These are phyloP conservation scores for Orbilia ellipsospora DNA, from an alignment of 2,329 filamentous ascomycete genomes.

Conservation along the genomic window DNA sequence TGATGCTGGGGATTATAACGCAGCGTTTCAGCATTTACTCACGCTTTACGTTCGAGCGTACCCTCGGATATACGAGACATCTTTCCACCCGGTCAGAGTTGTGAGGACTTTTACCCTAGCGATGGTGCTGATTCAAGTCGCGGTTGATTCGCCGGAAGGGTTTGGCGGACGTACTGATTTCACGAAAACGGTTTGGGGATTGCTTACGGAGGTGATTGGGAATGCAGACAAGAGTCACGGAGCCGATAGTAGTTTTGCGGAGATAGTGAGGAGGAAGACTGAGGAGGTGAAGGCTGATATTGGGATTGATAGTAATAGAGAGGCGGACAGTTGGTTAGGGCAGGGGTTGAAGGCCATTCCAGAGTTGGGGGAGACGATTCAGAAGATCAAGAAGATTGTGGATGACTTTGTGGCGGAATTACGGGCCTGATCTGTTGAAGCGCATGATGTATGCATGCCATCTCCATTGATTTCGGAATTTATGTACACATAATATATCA, in stretches of 20 bases:
- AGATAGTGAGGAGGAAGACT: slow-evolving; percentile 62
- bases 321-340: slow-evolving; percentile 53
- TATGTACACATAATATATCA: slow-evolving; percentile 39
- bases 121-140: slow-evolving; percentile 56
- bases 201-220: slow-evolving; percentile 63
- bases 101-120: slow-evolving; percentile 61
- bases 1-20: slow-evolving; percentile 63
- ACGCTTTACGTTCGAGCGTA: slow-evolving; percentile 68
- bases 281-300: slow-evolving; percentile 61
- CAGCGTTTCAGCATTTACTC: slow-evolving; percentile 67
- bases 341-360: slow-evolving; percentile 49
- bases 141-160: slow-evolving; percentile 56
- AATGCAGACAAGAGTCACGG: slow-evolving; percentile 65
- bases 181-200: slow-evolving; percentile 63
- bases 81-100: slow-evolving; percentile 68
- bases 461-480: slow-evolving; percentile 9
- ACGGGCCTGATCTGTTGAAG: neutral
- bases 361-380: slow-evolving; percentile 52
- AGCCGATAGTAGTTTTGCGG: slow-evolving; percentile 62
- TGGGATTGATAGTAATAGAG: slow-evolving; percentile 55
- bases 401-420: slow-evolving; percentile 34
- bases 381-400: slow-evolving; percentile 46
- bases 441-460: neutral
- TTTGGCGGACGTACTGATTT: slow-evolving; percentile 62
- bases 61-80: slow-evolving; percentile 66